These are phyloP conservation scores for Termitomyces sp. DNA, from an alignment of 768 basidiomycete species.

Conservation along the genomic window DNA sequence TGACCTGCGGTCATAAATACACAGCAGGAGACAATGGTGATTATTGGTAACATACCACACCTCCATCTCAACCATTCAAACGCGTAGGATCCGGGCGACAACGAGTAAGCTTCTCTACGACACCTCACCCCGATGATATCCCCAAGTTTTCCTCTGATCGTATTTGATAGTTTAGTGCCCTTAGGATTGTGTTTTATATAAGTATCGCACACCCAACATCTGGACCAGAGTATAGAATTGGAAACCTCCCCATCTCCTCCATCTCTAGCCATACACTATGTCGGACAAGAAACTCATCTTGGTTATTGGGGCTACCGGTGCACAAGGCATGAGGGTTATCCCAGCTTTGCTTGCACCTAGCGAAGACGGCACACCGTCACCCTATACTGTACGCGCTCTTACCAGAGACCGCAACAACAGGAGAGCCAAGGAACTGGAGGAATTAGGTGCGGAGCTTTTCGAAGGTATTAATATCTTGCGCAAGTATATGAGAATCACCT, in stretches of 20 bases:
- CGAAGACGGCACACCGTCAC: slow-evolving; percentile 34
- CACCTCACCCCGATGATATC: neutral
- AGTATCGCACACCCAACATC: neutral
- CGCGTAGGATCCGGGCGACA: neutral
- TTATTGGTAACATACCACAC: neutral
- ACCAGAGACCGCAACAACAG: slow-evolving; percentile 30
- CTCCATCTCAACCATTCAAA: neutral
- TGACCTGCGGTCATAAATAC: neutral
- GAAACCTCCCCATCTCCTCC: neutral
- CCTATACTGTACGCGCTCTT: slow-evolving; percentile 38
- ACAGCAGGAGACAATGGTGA: neutral
- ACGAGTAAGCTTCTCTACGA: slow-evolving; percentile 7
- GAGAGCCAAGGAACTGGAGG: slow-evolving; percentile 31
- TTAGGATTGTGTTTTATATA: neutral
- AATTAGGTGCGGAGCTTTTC: slow-evolving; percentile 32
- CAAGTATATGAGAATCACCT: neutral
- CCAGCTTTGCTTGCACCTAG: slow-evolving; percentile 30
- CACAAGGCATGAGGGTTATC: slow-evolving; percentile 38
- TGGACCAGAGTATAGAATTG: slow-evolving; percentile 7
- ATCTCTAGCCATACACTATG: slow-evolving; percentile 1
- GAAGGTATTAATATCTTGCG: slow-evolving; percentile 23
- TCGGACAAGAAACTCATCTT: slow-evolving; percentile 32
- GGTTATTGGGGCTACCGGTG: slow-evolving; percentile 44
- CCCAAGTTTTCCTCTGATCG: slow-evolving; percentile 2
- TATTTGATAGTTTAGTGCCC: neutral